Percentiles rank a stretch among this genome's conserved stretches.
Evolutionary conservation across 2,329 filamentous ascomycete species (phyloP).

Genomic region (Colletotrichum endophyticum): DNA sequence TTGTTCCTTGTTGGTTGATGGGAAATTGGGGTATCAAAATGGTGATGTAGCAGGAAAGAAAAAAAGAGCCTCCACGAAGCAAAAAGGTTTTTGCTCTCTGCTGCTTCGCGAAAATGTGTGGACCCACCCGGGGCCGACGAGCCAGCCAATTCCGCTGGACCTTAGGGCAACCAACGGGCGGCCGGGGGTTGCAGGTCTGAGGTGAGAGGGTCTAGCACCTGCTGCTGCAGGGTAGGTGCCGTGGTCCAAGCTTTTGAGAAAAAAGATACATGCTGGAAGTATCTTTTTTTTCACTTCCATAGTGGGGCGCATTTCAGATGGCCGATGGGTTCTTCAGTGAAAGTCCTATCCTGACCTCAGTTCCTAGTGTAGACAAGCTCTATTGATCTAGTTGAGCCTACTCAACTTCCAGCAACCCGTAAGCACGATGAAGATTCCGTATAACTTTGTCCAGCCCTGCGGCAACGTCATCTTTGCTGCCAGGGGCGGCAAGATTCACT

Average conservation of each 20-base stretch:
- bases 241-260: conserved; percentile 6
- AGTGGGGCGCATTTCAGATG: not conserved
- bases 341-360: conserved; percentile 4
- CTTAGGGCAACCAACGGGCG: not conserved
- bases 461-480: conserved; percentile 73
- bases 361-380: not conserved
- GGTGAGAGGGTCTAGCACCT: not conserved
- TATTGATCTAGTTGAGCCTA: not conserved
- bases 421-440: conserved; percentile 58
- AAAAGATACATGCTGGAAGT: conserved; percentile 36
- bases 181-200: not conserved
- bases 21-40: conserved; percentile 22
- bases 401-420: not conserved
- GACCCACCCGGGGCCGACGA: not conserved
- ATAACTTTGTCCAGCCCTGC: conserved; percentile 64
- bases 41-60: conserved; percentile 8
- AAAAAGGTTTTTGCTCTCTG: conserved; percentile 18
- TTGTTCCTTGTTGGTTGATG: conserved; percentile 22
- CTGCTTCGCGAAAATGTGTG: conserved; percentile 9
- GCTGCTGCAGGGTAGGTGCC: not conserved
- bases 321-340: conserved; percentile 2
- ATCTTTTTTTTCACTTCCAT: conserved; percentile 34
- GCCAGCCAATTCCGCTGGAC: not conserved
- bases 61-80: not conserved
- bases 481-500: conserved; percentile 73